Base-by-base conservation (phyloP, 192 early-diverging fungal genomes). In the Coemansia sp. region DNA sequence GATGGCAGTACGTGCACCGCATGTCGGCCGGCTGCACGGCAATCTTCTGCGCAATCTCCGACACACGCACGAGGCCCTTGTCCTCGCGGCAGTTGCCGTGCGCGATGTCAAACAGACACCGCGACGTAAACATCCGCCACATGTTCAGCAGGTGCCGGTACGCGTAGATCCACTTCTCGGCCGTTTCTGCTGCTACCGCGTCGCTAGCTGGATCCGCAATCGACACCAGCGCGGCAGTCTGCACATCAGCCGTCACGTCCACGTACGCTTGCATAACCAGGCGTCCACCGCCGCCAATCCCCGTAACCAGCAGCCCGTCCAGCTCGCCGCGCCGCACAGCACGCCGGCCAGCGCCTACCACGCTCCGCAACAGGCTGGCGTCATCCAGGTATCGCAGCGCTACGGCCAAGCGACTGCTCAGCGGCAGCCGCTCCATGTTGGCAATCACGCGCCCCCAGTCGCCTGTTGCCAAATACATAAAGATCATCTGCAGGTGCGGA, bases 61-160 rank as follows among this genome's bases (percentile, higher is more conserved):
- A 83, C 29, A 81, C 70, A 6, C 77, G 81, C 51, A 87, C 63
- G 49, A 80, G 65, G 12, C 71, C 77, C 58, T 73, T 73, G 7
- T 45, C 35, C 25, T 56, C 58, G 48, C 77, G 71, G 47, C 54
- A 55, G 50, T 88, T 88, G 54, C 87, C 87, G 24, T 90, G 84
- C 12, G 81, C 81, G 64, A 99, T 99, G 76, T 99, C 97, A 71
- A 98, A 97, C 29, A 83, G 71, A 24, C 93, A 92, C 2, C 97
- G 83, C n/a, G 76, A 79, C 45, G 91, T 88, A 54, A 86, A 98
- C 55, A 98, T 80, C 45, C 91, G 85, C 91, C 88, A 94, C 44
- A 84, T 82, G 77, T 99, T 93, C 23, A 99, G 81, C 49, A 97
- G 66, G 32, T 80, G 60, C 4, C 93, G 86, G 75, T 99, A 99